These are phyloP conservation scores for Phaeosphaeriaceae sp. DNA, from an alignment of 2,329 filamentous ascomycete species.

Conservation along the genomic window DNA sequence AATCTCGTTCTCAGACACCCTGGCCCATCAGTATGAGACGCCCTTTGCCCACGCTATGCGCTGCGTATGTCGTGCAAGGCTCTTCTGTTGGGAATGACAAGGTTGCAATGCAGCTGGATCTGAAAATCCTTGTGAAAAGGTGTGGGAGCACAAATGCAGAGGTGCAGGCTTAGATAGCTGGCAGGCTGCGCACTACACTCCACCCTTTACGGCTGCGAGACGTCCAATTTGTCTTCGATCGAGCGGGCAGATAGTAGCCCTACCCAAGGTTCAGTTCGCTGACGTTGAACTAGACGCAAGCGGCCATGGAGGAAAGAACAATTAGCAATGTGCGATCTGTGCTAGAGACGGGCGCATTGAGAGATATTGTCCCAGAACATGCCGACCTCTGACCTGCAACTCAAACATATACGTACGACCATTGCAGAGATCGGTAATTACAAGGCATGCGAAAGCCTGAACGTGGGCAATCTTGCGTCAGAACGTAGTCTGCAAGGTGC, in stretches of 20 bases:
- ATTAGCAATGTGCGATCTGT: conserved; percentile 72
- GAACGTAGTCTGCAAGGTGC: not conserved
- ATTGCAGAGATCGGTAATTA: not conserved
- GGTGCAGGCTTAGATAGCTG: not conserved
- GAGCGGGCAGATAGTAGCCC: conserved; percentile 14
- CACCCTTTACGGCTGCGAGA: conserved; percentile 4
- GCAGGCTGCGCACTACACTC: conserved; percentile 9
- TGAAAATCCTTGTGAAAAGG: conserved; percentile 2
- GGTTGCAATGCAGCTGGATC: conserved; percentile 3
- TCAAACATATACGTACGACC: not conserved
- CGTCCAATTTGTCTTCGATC: not conserved
- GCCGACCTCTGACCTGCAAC: conserved; percentile 46
- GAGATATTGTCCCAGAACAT: conserved; percentile 78
- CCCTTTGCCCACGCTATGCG: not conserved
- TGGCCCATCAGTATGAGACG: not conserved
- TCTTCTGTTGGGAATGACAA: not conserved
- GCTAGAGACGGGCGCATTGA: conserved; percentile 67
- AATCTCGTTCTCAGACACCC: not conserved
- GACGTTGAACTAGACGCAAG: conserved; percentile 55
- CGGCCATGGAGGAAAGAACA: conserved; percentile 74
- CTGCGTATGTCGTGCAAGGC: not conserved
- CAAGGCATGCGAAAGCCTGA: not conserved
- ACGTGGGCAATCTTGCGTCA: not conserved
- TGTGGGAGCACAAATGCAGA: conserved; percentile 9
- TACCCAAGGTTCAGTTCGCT: conserved; percentile 9